Evolutionary conservation across 345 rosid species (phyloP).

Genomic region (Acer campestre): DNA sequence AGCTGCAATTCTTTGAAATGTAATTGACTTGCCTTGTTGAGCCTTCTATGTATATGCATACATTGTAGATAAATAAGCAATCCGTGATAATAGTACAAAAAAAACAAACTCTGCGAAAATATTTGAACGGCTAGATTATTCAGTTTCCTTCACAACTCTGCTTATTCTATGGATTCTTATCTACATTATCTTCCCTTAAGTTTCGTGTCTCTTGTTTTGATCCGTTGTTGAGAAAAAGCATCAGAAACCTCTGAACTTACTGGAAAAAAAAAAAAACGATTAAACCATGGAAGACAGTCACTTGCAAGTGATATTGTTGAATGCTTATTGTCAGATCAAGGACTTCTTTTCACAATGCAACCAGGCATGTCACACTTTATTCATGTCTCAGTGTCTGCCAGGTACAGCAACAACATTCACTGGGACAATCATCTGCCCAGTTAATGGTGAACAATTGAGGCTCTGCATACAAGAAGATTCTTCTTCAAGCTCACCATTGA

Average conservation of each 20-base stretch:
- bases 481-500: background rate
- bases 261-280: no score
- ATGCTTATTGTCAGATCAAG: background rate
- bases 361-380: background rate
- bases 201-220: background rate
- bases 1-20: no score
- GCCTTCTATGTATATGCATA: no score
- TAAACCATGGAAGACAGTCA: background rate
- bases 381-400: background rate
- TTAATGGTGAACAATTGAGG: slow-evolving; percentile 7
- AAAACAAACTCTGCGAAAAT: background rate
- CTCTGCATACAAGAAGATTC: slow-evolving; percentile 15
- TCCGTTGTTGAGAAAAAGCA: background rate
- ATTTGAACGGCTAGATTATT: no score
- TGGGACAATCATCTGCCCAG: slow-evolving; percentile 31
- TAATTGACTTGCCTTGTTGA: no score
- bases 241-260: background rate
- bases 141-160: background rate
- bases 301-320: slow-evolving; percentile 8
- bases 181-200: slow-evolving; percentile 7
- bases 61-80: background rate
- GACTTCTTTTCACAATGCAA: slow-evolving; percentile 7
- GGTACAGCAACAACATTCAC: background rate
- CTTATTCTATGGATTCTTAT: background rate
- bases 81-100: background rate